Percentiles rank a stretch among this genome's conserved stretches.
Evolutionary conservation across 306 rosid species (phyloP).

Genomic region (Acacia melanoxylon): DNA sequence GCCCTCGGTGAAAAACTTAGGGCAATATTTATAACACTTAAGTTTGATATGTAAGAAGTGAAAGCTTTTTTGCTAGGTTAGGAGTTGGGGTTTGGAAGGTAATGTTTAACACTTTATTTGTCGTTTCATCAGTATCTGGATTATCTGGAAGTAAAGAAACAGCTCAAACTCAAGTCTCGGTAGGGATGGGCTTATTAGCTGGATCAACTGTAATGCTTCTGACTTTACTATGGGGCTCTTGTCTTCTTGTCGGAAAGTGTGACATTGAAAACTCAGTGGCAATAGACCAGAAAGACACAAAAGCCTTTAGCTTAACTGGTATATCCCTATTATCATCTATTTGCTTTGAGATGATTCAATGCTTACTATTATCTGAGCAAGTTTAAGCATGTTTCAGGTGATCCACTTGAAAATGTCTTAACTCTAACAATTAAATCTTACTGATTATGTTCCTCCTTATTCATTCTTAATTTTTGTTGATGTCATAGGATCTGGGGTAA

Average conservation of each 20-base stretch:
- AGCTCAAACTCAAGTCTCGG: conserved; percentile 72
- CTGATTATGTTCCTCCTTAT: background rate
- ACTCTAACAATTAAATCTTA: background rate
- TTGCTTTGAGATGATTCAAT: background rate
- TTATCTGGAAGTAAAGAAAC: conserved; percentile 54
- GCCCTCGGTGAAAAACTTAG: too few species aligned
- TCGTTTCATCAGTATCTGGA: conserved; percentile 53
- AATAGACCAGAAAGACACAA: conserved; percentile 26
- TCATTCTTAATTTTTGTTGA: background rate
- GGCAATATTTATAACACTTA: background rate
- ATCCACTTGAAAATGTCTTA: background rate
- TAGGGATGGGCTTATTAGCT: conserved; percentile 76
- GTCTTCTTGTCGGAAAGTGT: conserved; percentile 64
- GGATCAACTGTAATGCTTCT: conserved; percentile 82
- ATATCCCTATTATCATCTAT: background rate
- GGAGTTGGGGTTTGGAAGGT: background rate
- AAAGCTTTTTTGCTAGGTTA: background rate
- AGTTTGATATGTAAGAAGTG: background rate
- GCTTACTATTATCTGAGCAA: background rate
- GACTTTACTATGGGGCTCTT: conserved; percentile 66
- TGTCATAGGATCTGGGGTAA: conserved; percentile 62
- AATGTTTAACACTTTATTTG: background rate
- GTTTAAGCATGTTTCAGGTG: background rate
- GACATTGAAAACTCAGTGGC: conserved; percentile 28
- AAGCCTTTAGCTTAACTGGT: conserved; percentile 23